phyloP scores from a whole-genome alignment of 805 yeast species.

The Yamadazyma ubonensis region DNA sequence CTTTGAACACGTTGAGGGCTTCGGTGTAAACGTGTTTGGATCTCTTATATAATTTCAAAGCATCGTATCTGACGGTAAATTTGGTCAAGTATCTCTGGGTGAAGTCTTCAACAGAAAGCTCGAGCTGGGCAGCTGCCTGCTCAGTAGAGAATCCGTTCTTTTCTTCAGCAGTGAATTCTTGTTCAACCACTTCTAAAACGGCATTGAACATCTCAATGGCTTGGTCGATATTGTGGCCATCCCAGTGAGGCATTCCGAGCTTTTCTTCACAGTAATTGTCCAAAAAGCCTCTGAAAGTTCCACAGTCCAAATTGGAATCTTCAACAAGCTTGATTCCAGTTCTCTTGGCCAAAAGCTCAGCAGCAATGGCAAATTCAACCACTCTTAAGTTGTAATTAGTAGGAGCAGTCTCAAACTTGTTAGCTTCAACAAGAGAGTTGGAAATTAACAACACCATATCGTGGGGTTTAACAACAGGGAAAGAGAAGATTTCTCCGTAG shows the following conservation, averaged over 20 bases:
- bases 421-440: conserved; percentile 60
- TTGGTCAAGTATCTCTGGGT: conserved; percentile 42
- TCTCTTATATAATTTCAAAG: conserved; percentile 55
- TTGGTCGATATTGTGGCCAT: conserved; percentile 42
- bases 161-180: conserved; percentile 31
- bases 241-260: conserved; percentile 38
- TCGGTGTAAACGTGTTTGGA: conserved; percentile 65
- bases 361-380: conserved; percentile 69
- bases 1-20: conserved; percentile 55
- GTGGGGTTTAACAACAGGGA: conserved; percentile 46
- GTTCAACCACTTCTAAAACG: conserved; percentile 46
- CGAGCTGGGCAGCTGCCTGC: conserved; percentile 46
- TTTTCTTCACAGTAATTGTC: conserved; percentile 45
- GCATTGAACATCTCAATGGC: conserved; percentile 41
- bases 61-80: conserved; percentile 58
- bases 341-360: conserved; percentile 53
- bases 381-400: conserved; percentile 67
- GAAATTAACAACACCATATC: conserved; percentile 58
- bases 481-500: conserved; percentile 50
- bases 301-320: conserved; percentile 54
- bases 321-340: conserved; percentile 43
- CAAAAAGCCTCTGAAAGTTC: conserved; percentile 64
- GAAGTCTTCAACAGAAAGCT: conserved; percentile 43
- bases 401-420: conserved; percentile 71
- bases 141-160: conserved; percentile 49